These are phyloP conservation scores for Cyberlindnera xishuangbannaensis DNA, from an alignment of 805 yeast species.

Conservation along the genomic window DNA sequence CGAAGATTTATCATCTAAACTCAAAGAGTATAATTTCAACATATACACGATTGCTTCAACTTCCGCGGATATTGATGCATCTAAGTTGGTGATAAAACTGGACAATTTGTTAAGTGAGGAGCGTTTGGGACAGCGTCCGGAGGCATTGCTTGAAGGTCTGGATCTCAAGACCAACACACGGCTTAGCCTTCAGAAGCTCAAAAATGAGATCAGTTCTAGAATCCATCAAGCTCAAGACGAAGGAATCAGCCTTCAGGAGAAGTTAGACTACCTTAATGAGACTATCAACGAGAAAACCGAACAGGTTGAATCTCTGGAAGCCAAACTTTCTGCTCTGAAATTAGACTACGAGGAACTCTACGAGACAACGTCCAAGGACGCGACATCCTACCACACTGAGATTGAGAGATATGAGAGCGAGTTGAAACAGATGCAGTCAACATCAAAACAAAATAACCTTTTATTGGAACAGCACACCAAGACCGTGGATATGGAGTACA, in stretches of 20 bases:
- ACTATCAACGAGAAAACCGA: conserved; percentile 52
- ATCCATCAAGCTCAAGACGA: conserved; percentile 52
- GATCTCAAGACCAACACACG: conserved; percentile 32
- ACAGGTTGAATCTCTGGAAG: conserved; percentile 50
- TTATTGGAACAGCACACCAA: conserved; percentile 45
- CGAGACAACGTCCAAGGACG: conserved; percentile 48
- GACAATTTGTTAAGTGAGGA: conserved; percentile 35
- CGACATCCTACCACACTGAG: conserved; percentile 52
- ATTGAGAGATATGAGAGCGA: conserved; percentile 60
- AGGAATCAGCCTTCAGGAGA: conserved; percentile 50
- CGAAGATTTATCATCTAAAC: conserved; percentile 44
- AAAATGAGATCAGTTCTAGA: conserved; percentile 39
- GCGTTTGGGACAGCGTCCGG: conserved; percentile 40
- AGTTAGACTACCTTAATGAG: conserved; percentile 50
- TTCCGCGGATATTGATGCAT: conserved; percentile 22
- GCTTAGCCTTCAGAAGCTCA: conserved; percentile 35
- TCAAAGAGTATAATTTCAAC: conserved; percentile 51
- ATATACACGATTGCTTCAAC: conserved; percentile 42
- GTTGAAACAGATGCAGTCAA: conserved; percentile 42
- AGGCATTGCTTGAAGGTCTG: conserved; percentile 32
- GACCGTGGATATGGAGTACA: conserved; percentile 45
- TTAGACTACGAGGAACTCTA: conserved; percentile 49
- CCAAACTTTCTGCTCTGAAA: conserved; percentile 46
- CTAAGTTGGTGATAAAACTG: conserved; percentile 37
- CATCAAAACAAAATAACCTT: conserved; percentile 43